A percentile compares a stretch with the other conserved stretches of the same genome.
Conservation (phyloP, 2,329 filamentous ascomycete genomes). For the Curvularia eragrostidis region DNA sequence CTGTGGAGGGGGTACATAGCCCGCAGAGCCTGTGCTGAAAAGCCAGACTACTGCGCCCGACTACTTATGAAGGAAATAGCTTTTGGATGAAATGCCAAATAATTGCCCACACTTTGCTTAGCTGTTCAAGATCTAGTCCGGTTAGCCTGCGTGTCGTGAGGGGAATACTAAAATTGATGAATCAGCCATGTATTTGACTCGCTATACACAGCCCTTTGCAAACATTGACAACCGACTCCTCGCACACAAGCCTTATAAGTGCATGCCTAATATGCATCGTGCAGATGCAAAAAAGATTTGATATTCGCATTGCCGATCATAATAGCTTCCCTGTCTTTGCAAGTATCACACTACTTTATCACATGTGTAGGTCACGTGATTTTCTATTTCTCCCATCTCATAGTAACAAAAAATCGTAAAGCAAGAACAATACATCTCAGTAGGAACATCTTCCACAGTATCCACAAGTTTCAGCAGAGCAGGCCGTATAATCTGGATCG, state of each 20-base stretch:
- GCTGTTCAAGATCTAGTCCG: background rate
- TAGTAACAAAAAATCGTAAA: background rate
- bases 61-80: background rate
- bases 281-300: too few relatives aligned
- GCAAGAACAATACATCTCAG: slow-evolving; percentile 1
- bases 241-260: background rate
- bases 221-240: background rate
- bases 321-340: background rate
- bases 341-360: background rate
- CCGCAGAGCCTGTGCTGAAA: slow-evolving; percentile 26
- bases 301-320: too few relatives aligned
- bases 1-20: slow-evolving; percentile 22
- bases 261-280: background rate
- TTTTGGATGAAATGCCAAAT: slow-evolving; percentile 1
- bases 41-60: slow-evolving; percentile 14
- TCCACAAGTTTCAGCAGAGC: slow-evolving; percentile 45
- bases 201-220: background rate
- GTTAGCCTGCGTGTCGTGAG: background rate
- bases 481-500: slow-evolving; percentile 48
- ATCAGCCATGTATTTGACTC: background rate
- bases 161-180: background rate
- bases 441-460: slow-evolving; percentile 50
- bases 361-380: background rate
- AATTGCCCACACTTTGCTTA: background rate
- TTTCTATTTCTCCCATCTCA: background rate